Conservation (phyloP, 805 yeast genomes). For the Metschnikowia dekortorum region DNA sequence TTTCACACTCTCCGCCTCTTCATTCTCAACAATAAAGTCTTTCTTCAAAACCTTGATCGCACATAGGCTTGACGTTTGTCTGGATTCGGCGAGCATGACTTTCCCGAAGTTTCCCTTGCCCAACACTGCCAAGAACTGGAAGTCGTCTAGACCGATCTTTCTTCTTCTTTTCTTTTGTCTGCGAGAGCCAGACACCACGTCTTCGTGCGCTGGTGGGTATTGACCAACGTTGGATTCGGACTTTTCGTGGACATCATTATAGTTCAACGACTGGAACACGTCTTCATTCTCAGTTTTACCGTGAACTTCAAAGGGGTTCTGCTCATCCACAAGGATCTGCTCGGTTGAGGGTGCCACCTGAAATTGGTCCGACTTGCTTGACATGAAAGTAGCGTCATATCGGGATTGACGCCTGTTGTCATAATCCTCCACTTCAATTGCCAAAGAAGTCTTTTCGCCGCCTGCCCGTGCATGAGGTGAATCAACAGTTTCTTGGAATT, state of each 20-base stretch:
- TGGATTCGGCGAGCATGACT: conserved; percentile 94
- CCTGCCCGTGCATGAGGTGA: conserved; percentile 11
- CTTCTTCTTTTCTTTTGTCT: conserved; percentile 45
- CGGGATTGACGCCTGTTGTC: conserved; percentile 2
- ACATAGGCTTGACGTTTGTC: conserved; percentile 73
- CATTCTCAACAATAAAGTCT: conserved; percentile 91
- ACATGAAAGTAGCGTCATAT: conserved; percentile 21
- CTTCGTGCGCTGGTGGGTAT: neutral
- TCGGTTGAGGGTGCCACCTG: conserved; percentile 2
- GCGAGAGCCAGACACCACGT: conserved; percentile 16
- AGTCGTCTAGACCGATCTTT: conserved; percentile 89
- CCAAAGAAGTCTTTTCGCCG: neutral
- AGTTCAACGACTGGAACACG: conserved; percentile 24
- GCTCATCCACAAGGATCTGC: conserved; percentile 5
- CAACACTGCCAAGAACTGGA: conserved; percentile 86
- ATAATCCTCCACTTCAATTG: neutral
- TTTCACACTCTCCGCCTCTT: conserved; percentile 91
- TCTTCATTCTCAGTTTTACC: conserved; percentile 1
- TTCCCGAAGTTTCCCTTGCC: conserved; percentile 99
- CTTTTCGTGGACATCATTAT: conserved; percentile 17
- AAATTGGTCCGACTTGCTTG: conserved; percentile 19
- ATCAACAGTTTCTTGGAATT: conserved; percentile 10
- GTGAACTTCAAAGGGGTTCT: conserved; percentile 7
- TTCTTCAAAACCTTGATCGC: conserved; percentile 96
- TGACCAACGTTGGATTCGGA: neutral